phyloP scores from a whole-genome alignment of 2,329 filamentous ascomycete genomes.

The Drechmeria coniospora region DNA sequence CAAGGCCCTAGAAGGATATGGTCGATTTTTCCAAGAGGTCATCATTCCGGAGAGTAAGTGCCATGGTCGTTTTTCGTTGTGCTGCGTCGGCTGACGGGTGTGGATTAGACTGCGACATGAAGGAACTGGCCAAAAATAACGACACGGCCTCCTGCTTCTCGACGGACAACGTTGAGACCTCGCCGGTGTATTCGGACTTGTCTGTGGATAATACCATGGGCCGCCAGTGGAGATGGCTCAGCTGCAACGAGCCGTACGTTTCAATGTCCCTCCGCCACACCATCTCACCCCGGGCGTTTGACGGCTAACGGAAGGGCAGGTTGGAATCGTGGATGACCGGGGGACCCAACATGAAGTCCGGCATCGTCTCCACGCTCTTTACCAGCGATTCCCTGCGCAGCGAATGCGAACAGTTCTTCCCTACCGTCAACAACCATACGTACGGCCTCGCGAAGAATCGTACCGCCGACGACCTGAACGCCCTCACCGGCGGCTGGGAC shows the following conservation, averaged over 20 bases:
- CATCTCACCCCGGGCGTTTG: conserved; percentile 14
- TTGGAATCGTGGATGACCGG: conserved; percentile 9
- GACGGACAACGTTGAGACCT: conserved; percentile 11
- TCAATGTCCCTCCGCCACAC: neutral
- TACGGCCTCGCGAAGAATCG: conserved; percentile 29
- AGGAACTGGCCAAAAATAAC: conserved; percentile 30
- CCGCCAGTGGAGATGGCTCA: conserved; percentile 44
- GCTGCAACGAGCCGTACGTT: conserved; percentile 45
- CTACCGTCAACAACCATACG: conserved; percentile 29
- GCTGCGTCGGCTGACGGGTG: neutral
- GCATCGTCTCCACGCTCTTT: conserved; percentile 35
- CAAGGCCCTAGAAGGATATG: conserved; percentile 38
- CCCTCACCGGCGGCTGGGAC: conserved; percentile 39
- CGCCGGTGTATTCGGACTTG: conserved; percentile 33
- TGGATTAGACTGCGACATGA: conserved; percentile 27
- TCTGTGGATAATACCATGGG: conserved; percentile 27
- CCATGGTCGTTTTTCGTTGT: neutral
- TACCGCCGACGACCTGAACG: conserved; percentile 33
- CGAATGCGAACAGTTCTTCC: conserved; percentile 41
- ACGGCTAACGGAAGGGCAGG: conserved; percentile 1
- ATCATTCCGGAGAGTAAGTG: conserved; percentile 32
- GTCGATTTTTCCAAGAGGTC: conserved; percentile 32
- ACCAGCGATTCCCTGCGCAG: conserved; percentile 35
- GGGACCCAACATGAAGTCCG: conserved; percentile 14
- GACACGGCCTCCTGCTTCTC: conserved; percentile 10